phyloP scores from a whole-genome alignment of 2,329 filamentous ascomycete genomes.

The Neonectria coccinea region DNA sequence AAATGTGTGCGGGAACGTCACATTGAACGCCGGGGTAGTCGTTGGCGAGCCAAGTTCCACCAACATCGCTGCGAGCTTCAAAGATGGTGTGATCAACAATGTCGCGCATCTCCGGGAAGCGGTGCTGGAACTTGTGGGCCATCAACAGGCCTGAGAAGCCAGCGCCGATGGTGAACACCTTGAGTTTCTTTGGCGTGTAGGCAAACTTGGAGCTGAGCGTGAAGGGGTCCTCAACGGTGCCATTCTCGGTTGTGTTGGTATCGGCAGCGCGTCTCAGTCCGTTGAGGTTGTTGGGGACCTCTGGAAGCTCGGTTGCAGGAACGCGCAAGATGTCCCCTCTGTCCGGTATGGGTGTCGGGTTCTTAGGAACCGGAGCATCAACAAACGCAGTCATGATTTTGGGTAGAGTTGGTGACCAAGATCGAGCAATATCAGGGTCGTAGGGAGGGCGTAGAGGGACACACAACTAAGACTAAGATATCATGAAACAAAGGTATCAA shows the following conservation, averaged over 20 bases:
- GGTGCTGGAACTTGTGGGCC: conserved; percentile 51
- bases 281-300: conserved; percentile 19
- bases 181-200: conserved; percentile 47
- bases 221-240: conserved; percentile 42
- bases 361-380: conserved; percentile 30
- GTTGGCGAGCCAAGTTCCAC: conserved; percentile 52
- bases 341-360: not conserved
- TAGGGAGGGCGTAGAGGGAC: not conserved
- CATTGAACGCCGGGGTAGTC: conserved; percentile 41
- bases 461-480: not conserved
- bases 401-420: not conserved
- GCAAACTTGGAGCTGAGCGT: conserved; percentile 43
- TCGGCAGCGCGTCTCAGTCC: not conserved
- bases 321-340: conserved; percentile 11
- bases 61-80: conserved; percentile 47
- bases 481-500: not conserved
- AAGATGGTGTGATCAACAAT: conserved; percentile 47
- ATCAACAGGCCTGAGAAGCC: conserved; percentile 51
- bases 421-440: not conserved
- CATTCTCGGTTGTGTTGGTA: conserved; percentile 12
- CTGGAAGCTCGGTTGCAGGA: conserved; percentile 38
- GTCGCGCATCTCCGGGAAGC: conserved; percentile 47
- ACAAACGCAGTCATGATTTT: conserved; percentile 32
- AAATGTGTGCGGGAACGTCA: conserved; percentile 39
- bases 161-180: conserved; percentile 51